Evolutionary conservation across 208 protist species (phyloP), one percentile per base, ranked within the genome.

Genomic region (Wallacemonas sp.): DNA sequence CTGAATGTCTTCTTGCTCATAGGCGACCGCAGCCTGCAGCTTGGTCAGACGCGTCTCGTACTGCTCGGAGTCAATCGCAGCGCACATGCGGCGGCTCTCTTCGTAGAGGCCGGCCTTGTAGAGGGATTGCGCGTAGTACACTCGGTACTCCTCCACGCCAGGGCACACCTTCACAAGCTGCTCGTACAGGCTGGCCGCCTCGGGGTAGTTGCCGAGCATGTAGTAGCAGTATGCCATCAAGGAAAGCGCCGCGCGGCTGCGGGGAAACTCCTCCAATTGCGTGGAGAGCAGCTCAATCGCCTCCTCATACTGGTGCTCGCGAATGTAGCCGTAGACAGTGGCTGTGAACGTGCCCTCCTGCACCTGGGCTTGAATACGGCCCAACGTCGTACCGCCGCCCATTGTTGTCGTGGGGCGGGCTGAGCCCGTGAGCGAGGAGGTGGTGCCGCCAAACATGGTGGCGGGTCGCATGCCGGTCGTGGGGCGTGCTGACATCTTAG

Each of bases 191-290:
- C 69, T 77, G 5, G 96, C 87, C 4, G 96, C 78, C 58, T 84
- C 75, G 2, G 63, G 81, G 76, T 95, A 99, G 61, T 98, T 91
- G 38, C 97, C 91, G 34, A 95, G 77, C 68, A 97, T 85, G 79
- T 98, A 99, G 76, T 97, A 92, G 77, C 94, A 98, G 81, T 98
- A 99, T 8, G 83, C 98, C 68, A 99, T 87, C 14, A 99, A 86
- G 2, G 95, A 98, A n/a, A 98, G 72, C n/a, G 97, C 94, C 0
- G 97, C 97, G 21, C 97, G 89, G 62, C 87, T 97, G n/a, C 90
- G 86, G 0, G 97, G 96, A 75, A 98, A 98, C 55, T 94, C 84
- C 58, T 97, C 84, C 53, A 98, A 72, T 77, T 98, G 89, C 34
- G 76, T 71, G 14, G 80, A 62, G 21, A 99, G 85, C 46, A 98